phyloP scores from a whole-genome alignment of 352 stramenopile genomes.

The Phytophthora podocarpi region DNA sequence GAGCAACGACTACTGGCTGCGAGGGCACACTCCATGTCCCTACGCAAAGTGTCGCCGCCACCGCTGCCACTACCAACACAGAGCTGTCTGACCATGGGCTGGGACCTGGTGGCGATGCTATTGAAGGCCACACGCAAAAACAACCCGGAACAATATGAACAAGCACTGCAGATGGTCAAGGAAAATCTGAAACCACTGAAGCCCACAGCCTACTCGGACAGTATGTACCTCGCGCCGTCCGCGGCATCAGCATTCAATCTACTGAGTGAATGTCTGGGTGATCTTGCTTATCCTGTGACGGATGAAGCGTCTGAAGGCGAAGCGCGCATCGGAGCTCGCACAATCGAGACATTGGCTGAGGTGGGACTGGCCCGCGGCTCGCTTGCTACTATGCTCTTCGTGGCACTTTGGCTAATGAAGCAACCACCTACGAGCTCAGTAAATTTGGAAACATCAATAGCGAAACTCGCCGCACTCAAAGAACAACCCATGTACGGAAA shows the following conservation, averaged over 20 bases:
- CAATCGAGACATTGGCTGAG: constrained; percentile 79
- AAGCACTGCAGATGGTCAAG: constrained; percentile 79
- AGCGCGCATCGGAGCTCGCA: constrained; percentile 43
- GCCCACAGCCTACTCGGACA: constrained; percentile 79
- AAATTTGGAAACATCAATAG: constrained; percentile 57
- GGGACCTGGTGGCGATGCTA: constrained; percentile 78
- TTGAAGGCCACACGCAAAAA: constrained; percentile 69
- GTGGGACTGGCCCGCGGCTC: constrained; percentile 76
- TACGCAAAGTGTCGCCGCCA: constrained; percentile 72
- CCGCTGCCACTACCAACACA: constrained; percentile 82
- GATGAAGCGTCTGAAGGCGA: constrained; percentile 28
- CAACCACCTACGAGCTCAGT: constrained; percentile 49
- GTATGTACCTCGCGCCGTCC: constrained; percentile 83
- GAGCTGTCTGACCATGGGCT: constrained; percentile 85
- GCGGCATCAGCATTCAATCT: constrained; percentile 75
- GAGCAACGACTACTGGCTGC: constrained; percentile 69
- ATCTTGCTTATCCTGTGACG: constrained; percentile 37
- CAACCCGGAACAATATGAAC: constrained; percentile 70
- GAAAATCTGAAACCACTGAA: constrained; percentile 71
- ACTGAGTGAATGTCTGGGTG: constrained; percentile 70
- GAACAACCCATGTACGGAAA: constrained; percentile 89
- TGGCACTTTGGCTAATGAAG: constrained; percentile 76
- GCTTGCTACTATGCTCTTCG: constrained; percentile 69
- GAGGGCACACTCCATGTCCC: constrained; percentile 57
- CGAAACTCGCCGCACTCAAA: constrained; percentile 79